phyloP scores from a whole-genome alignment of 23 red algal species.

The Agarophyton chilense region DNA sequence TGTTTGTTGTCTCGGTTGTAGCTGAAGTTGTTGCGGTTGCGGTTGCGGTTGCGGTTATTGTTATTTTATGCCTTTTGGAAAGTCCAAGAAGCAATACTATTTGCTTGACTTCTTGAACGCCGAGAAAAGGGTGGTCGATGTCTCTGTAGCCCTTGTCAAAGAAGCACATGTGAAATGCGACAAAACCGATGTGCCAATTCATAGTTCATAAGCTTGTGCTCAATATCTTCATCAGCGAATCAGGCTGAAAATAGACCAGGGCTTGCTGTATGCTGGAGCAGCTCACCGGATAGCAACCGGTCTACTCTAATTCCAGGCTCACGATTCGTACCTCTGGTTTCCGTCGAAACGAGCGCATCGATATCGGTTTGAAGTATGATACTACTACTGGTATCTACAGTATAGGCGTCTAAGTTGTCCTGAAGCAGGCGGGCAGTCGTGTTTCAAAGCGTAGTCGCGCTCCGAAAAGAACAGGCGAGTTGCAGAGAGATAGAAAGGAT shows the following conservation, averaged over 20 bases:
- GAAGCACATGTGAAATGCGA: too few relatives aligned
- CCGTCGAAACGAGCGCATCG: conserved; percentile 95
- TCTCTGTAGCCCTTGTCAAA: too few relatives aligned
- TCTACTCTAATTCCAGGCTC: conserved; percentile 84
- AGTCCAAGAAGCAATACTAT: too few relatives aligned
- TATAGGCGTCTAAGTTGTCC: conserved; percentile 97
- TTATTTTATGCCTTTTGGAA: too few relatives aligned
- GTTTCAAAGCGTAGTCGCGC: conserved; percentile 84
- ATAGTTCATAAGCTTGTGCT: conserved; percentile 98
- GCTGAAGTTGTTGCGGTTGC: too few relatives aligned
- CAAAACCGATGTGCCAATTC: conserved; percentile 88
- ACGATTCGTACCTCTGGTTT: conserved; percentile 98
- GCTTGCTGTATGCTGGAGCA: conserved; percentile 91
- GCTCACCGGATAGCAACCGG: conserved; percentile 88
- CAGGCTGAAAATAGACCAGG: conserved; percentile 86
- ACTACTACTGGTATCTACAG: conserved; percentile 97
- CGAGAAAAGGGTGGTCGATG: too few relatives aligned
- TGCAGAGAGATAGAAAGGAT: conserved; percentile 89
- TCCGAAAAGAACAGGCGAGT: conserved; percentile 58
- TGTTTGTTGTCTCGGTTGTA: too few relatives aligned
- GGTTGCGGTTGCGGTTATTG: too few relatives aligned
- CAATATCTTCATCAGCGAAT: conserved; percentile 92
- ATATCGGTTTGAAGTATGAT: conserved; percentile 98
- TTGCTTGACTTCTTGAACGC: too few relatives aligned
- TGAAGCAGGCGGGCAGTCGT: conserved; percentile 87